These are phyloP conservation scores for Endogone sp. DNA, from an alignment of 192 early-diverging fungal species.

Conservation along the genomic window DNA sequence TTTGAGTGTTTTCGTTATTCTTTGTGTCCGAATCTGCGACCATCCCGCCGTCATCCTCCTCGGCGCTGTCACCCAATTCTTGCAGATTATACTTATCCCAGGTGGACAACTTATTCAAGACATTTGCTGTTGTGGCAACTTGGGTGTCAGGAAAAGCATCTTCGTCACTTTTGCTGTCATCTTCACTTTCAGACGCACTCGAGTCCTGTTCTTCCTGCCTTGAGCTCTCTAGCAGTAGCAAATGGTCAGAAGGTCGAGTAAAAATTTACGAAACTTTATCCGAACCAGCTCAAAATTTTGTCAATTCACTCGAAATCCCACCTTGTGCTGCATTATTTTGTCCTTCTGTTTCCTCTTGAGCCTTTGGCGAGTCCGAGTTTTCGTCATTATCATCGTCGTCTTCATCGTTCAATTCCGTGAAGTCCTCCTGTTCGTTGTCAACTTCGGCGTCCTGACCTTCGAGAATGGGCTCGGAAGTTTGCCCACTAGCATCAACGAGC, in stretches of 20 bases:
- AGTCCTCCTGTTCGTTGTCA: constrained; percentile 3
- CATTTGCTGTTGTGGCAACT: constrained; percentile 14
- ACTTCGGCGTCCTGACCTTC: too few relatives aligned
- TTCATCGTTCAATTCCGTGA: constrained; percentile 1
- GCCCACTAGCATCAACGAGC: too few relatives aligned
- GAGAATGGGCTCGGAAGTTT: too few relatives aligned
- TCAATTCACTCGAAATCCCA: too few relatives aligned
- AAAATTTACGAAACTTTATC: not conserved
- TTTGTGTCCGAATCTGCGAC: constrained; percentile 27
- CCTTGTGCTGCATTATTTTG: too few relatives aligned
- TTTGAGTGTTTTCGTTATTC: constrained; percentile 27
- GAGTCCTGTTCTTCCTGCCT: not conserved
- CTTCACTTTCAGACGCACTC: constrained; percentile 11
- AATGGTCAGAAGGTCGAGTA: too few relatives aligned
- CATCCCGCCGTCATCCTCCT: constrained; percentile 19
- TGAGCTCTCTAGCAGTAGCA: too few relatives aligned
- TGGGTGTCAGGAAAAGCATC: constrained; percentile 52
- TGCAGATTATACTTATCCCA: constrained; percentile 50
- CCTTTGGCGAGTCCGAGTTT: constrained; percentile 7
- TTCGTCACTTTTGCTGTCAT: constrained; percentile 34
- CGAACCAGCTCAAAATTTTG: too few relatives aligned
- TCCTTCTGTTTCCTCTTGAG: constrained; percentile 21
- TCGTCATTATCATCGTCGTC: constrained; percentile 26
- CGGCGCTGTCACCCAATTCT: constrained; percentile 47
- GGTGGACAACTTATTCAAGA: not conserved